A percentile compares a stretch with the other conserved stretches of the same genome.
Conservation (phyloP, 2,329 filamentous ascomycete genomes). For the Pseudogymnoascus sp. region DNA sequence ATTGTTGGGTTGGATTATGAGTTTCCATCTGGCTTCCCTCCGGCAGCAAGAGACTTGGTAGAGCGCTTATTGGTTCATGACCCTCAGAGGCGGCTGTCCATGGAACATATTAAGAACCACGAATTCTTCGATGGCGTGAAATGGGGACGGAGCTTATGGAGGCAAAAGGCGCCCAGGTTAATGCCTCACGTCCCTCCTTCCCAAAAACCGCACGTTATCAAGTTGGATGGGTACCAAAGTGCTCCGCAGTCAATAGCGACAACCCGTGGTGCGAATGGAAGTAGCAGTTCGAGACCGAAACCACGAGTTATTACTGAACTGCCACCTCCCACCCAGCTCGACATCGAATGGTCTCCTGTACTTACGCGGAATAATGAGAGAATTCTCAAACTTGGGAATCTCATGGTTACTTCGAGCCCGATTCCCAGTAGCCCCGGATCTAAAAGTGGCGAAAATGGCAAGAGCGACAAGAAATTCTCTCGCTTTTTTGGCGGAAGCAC, state of each 20-base stretch:
- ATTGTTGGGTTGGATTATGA: conserved; percentile 92
- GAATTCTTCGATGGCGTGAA: conserved; percentile 83
- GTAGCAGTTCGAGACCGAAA: conserved; percentile 48
- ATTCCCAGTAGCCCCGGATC: conserved; percentile 66
- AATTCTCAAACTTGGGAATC: conserved; percentile 87
- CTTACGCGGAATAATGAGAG: conserved; percentile 85
- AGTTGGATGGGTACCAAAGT: conserved; percentile 49
- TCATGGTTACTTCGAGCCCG: conserved; percentile 74
- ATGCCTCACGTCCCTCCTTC: conserved; percentile 74
- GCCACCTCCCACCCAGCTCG: conserved; percentile 89
- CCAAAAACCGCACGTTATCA: conserved; percentile 66
- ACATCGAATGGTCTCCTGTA: conserved; percentile 98
- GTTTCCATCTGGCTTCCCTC: conserved; percentile 82
- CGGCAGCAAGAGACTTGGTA: conserved; percentile 77
- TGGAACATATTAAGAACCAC: conserved; percentile 96
- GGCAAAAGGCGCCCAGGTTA: conserved; percentile 77
- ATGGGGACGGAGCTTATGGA: conserved; percentile 83
- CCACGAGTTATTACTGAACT: conserved; percentile 87
- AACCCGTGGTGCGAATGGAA: conserved; percentile 25
- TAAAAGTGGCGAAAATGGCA: conserved; percentile 56
- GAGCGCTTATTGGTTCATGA: conserved; percentile 87
- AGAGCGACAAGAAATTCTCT: conserved; percentile 80
- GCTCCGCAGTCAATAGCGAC: conserved; percentile 20
- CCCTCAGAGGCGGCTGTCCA: conserved; percentile 71
- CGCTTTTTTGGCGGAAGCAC: conserved; percentile 88